Conservation (phyloP, 306 rosid genomes). For the Trifolium fragiferum region DNA sequence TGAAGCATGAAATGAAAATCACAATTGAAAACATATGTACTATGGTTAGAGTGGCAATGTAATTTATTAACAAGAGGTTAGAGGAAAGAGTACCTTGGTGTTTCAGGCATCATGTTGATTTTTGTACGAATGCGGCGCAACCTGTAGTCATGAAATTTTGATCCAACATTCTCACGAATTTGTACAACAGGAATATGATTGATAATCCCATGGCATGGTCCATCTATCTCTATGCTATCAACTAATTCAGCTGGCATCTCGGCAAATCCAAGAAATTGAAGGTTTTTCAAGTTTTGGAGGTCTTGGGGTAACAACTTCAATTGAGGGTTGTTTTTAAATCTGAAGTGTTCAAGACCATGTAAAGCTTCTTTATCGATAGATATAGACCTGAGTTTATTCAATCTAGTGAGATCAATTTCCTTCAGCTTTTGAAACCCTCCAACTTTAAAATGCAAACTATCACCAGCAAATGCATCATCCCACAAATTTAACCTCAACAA, state of each 20-base stretch:
- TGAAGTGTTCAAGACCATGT: neutral
- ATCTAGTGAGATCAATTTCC: neutral
- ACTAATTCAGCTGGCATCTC: slow-evolving; percentile 2
- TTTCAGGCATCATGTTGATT: no score
- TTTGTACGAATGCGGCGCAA: no score
- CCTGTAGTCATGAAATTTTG: no score
- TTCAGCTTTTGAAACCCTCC: slow-evolving; percentile 21
- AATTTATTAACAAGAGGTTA: no score
- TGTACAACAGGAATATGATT: slow-evolving; percentile 2
- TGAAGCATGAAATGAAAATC: no score
- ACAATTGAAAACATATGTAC: no score
- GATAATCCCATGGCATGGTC: neutral
- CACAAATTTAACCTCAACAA: no score
- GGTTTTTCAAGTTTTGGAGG: neutral
- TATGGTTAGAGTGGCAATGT: no score
- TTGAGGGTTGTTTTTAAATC: neutral
- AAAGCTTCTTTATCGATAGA: neutral
- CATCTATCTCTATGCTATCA: neutral
- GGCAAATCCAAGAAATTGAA: neutral
- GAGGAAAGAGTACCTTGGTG: no score
- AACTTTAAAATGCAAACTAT: neutral
- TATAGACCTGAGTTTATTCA: neutral
- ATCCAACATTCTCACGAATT: neutral
- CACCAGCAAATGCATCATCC: slow-evolving; percentile 1
- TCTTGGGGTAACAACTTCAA: slow-evolving; percentile 8